A percentile compares a stretch with the other conserved stretches of the same genome.
These are phyloP conservation scores for Lecanicillium sp. DNA, from an alignment of 2,329 filamentous ascomycete genomes.

Conservation along the genomic window DNA sequence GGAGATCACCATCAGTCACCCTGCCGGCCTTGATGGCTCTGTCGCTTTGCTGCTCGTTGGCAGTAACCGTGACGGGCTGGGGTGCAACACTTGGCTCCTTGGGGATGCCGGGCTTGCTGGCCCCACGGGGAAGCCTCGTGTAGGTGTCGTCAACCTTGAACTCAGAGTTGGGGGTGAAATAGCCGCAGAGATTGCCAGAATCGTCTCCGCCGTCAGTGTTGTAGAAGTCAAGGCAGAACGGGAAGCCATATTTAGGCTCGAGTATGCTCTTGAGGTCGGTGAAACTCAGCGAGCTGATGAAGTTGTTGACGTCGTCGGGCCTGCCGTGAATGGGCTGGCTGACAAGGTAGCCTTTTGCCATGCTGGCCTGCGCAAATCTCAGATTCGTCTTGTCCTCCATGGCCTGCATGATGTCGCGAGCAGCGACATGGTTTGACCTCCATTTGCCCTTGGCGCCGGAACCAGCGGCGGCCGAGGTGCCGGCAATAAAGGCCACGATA, in stretches of 20 bases:
- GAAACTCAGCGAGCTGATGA: neutral
- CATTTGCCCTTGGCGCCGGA: neutral
- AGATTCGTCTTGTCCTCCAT: neutral
- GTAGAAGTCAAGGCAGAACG: slow-evolving; percentile 1
- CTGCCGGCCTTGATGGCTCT: neutral
- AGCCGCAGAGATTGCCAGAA: neutral
- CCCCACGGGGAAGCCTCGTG: neutral
- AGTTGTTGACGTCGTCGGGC: neutral
- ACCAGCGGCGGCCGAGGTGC: neutral
- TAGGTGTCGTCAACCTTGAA: neutral
- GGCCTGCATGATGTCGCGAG: neutral
- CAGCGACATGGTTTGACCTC: neutral
- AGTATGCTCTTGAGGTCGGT: neutral
- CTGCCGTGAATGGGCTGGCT: neutral
- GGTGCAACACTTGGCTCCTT: neutral
- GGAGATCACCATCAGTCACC: neutral
- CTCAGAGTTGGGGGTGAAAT: neutral
- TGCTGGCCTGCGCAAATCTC: no score
- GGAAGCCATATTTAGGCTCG: neutral
- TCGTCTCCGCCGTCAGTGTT: neutral
- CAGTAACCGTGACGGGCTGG: neutral
- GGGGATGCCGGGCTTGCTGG: neutral
- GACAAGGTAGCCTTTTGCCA: no score
- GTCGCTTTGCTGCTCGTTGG: neutral
- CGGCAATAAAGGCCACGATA: neutral